Conservation (phyloP, 495 filamentous ascomycete species). For the Aspergillus panamensis region DNA sequence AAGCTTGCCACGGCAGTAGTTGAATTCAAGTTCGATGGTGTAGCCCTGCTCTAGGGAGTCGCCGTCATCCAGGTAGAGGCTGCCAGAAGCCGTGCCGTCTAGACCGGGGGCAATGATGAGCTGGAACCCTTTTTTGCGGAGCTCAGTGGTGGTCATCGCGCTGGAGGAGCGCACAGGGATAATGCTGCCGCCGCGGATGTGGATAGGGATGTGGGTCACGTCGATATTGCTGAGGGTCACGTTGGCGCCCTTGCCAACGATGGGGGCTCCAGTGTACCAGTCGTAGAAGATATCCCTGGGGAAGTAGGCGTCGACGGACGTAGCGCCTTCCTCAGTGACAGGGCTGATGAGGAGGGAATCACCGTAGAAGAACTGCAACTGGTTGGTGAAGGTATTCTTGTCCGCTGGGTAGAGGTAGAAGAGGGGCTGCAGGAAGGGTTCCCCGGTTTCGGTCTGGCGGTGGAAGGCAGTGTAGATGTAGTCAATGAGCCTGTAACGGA, state of each 20-base stretch:
- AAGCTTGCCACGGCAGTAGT: slow-evolving; percentile 49
- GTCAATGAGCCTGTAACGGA: slow-evolving; percentile 72
- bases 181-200: slow-evolving; percentile 67
- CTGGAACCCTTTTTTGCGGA: slow-evolving; percentile 65
- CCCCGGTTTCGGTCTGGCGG: slow-evolving; percentile 60
- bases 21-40: slow-evolving; percentile 51
- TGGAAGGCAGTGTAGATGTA: slow-evolving; percentile 79
- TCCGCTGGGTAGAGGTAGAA: slow-evolving; percentile 72
- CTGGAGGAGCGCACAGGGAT: slow-evolving; percentile 59
- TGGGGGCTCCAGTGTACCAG: slow-evolving; percentile 57
- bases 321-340: slow-evolving; percentile 60
- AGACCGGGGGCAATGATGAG: slow-evolving; percentile 61
- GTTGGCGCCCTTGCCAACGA: slow-evolving; percentile 54
- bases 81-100: slow-evolving; percentile 47
- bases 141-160: slow-evolving; percentile 65
- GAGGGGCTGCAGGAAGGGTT: slow-evolving; percentile 64
- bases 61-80: slow-evolving; percentile 61
- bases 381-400: slow-evolving; percentile 53
- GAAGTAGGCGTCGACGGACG: slow-evolving; percentile 67
- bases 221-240: slow-evolving; percentile 52
- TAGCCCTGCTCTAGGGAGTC: slow-evolving; percentile 49
- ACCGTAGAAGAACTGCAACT: slow-evolving; percentile 74
- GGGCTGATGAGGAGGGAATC: slow-evolving; percentile 68
- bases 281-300: slow-evolving; percentile 76
- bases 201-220: slow-evolving; percentile 68